Evolutionary conservation across 495 filamentous ascomycete species (phyloP).

Genomic region (Aspergillus olivimuriae): DNA sequence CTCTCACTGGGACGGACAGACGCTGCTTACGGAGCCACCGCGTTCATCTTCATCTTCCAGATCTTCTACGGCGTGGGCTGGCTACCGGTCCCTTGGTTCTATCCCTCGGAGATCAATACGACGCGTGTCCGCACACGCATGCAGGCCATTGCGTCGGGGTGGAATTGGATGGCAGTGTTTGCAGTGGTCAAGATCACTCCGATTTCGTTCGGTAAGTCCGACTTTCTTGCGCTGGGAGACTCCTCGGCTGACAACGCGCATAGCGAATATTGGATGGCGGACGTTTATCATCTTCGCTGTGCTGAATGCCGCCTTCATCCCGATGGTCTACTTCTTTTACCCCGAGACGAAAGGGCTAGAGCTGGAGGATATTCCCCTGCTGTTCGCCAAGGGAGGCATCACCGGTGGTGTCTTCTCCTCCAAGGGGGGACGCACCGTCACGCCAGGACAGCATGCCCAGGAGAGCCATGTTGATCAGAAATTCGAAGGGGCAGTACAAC

Average conservation of each 20-base stretch:
- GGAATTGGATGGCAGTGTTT: constrained; percentile 46
- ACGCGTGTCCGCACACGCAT: constrained; percentile 30
- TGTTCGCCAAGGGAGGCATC: constrained; percentile 28
- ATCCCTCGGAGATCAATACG: constrained; percentile 59
- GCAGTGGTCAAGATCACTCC: constrained; percentile 59
- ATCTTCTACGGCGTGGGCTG: constrained; percentile 33
- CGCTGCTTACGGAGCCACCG: constrained; percentile 32
- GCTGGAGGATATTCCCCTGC: constrained; percentile 71
- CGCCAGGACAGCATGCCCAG: constrained; percentile 18
- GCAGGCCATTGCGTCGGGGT: constrained; percentile 33
- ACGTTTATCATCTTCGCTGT: constrained; percentile 62
- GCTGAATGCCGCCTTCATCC: constrained; percentile 50
- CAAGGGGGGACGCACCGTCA: constrained; percentile 20
- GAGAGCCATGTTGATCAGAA: constrained; percentile 11
- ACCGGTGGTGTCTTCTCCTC: constrained; percentile 31
- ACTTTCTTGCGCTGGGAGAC: background rate
- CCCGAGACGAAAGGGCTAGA: constrained; percentile 60
- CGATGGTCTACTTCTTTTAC: constrained; percentile 59
- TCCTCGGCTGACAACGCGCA: constrained; percentile 9
- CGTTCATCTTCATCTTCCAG: constrained; percentile 36
- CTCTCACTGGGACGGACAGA: constrained; percentile 19
- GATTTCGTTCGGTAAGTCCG: constrained; percentile 30
- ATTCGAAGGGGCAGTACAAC: constrained; percentile 9
- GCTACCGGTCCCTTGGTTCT: constrained; percentile 52
- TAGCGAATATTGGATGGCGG: constrained; percentile 52